phyloP scores from a whole-genome alignment of 2,329 filamentous ascomycete genomes.

The Xylariaceae sp. region DNA sequence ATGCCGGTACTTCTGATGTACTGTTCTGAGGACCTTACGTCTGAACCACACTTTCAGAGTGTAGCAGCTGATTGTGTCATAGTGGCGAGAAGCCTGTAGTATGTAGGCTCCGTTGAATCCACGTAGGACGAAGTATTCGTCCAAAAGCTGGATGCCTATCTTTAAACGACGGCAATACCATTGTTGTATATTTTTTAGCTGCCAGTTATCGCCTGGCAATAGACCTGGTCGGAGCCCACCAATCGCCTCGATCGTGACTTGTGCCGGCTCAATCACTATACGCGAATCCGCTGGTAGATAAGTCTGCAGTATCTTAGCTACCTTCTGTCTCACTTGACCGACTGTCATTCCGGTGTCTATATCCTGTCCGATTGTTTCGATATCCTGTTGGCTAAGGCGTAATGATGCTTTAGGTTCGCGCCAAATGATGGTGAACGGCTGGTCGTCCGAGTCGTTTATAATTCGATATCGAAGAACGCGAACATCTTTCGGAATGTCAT shows the following conservation, averaged over 20 bases:
- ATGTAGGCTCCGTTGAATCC: constrained; percentile 33
- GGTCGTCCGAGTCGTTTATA: constrained; percentile 13
- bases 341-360: constrained; percentile 28
- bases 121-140: constrained; percentile 26
- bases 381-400: constrained; percentile 10
- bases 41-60: constrained; percentile 20
- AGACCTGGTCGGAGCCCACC: constrained; percentile 29
- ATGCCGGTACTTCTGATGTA: constrained; percentile 7
- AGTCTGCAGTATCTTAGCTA: constrained; percentile 20
- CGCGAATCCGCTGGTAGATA: constrained; percentile 1
- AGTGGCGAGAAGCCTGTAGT: constrained; percentile 22
- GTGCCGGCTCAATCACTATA: constrained; percentile 22
- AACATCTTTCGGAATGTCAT: constrained; percentile 5
- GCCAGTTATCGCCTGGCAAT: constrained; percentile 33
- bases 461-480: constrained; percentile 20
- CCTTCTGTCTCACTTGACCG: constrained; percentile 21
- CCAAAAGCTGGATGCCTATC: constrained; percentile 20
- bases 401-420: neutral
- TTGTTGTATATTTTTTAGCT: constrained; percentile 20
- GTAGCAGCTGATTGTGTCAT: constrained; percentile 8
- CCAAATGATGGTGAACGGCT: constrained; percentile 18
- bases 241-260: constrained; percentile 27
- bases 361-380: constrained; percentile 9
- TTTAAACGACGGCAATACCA: constrained; percentile 33
- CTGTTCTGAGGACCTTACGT: constrained; percentile 12